Evolutionary conservation across 2,329 filamentous ascomycete genomes (phyloP), one percentile per base, ranked within the genome.

Genomic region (Ambrosiella cleistominuta): DNA sequence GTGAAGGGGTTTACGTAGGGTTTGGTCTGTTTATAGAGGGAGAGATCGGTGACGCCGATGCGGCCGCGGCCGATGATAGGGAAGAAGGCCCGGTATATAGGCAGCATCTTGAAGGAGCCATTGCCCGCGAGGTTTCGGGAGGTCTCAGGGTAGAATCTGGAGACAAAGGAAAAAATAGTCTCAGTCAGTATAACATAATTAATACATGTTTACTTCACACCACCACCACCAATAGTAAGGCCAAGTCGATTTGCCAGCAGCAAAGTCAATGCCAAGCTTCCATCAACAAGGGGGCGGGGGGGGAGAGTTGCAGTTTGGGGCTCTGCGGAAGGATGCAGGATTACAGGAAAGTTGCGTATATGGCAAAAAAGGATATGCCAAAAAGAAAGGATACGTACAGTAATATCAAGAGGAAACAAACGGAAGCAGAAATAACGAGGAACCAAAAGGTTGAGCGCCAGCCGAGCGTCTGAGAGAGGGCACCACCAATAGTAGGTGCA

Each of bases 391-490:
- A 36, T 13, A 51, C 57, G 38, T 36, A 59, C 58, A 66, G 45
- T 2, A 70, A 56, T 40, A 72, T 68, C 2, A 69, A 64, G 1
- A 69, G 39, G 35, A 71, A 63, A 56, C 68, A 71, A 1, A 64
- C 64, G 0, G 67, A 71, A 0, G 70, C 66, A 54, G 74, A 67
- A 17, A 79, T 76, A 37, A 72, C 66, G 3, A 80, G 67, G 59
- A 78, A 75, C 74, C 75, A 79, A 62, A 79, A 80, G 6, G 79
- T 71, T 1, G 70, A 68, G 44, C 70, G 66, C 75, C 76, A 79
- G 0, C 75, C 76, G 0, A 78, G 62, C 45, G 70, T 69, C 53
- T 74, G 70, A 0, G 71, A 68, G 0, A 79, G 61, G 0, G 72
- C 64, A 7, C 76, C 77, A 0, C 76, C 76, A 27, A 79, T 70